Evolutionary conservation across 495 filamentous ascomycete species (phyloP).

Genomic region (Penicillium ucsense): DNA sequence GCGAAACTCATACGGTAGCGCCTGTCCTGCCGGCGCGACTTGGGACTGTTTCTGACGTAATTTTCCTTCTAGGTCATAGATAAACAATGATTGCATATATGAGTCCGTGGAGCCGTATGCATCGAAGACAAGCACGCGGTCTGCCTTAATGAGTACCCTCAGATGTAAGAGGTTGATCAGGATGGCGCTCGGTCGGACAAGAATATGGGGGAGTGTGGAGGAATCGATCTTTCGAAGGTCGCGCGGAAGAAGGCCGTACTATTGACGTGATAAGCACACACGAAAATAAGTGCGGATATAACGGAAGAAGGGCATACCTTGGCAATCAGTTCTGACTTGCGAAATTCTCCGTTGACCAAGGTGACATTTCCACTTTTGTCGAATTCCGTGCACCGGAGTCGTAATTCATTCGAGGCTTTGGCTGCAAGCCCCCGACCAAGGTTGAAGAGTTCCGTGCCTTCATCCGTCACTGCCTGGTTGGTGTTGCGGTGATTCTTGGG

Average conservation of each 20-base stretch:
- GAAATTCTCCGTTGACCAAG: conserved; percentile 91
- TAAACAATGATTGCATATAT: conserved; percentile 90
- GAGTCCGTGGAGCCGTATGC: conserved; percentile 92
- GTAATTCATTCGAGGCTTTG: conserved; percentile 69
- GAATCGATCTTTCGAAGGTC: conserved; percentile 97
- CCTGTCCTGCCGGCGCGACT: conserved; percentile 35
- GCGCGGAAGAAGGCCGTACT: conserved; percentile 93
- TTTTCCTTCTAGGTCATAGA: conserved; percentile 75
- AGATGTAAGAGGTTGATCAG: conserved; percentile 91
- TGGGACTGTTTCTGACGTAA: conserved; percentile 44
- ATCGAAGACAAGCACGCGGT: conserved; percentile 91
- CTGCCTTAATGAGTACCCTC: conserved; percentile 85
- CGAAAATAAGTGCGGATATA: background rate
- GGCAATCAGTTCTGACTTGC: conserved; percentile 90
- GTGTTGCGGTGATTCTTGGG: conserved; percentile 9
- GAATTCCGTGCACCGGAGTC: conserved; percentile 87
- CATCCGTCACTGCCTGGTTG: conserved; percentile 24
- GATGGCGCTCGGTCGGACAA: conserved; percentile 88
- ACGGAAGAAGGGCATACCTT: conserved; percentile 52
- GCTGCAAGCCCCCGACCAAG: conserved; percentile 53
- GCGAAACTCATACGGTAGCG: conserved; percentile 56
- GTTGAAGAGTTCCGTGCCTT: conserved; percentile 30
- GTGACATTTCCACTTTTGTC: conserved; percentile 89
- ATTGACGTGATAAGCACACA: background rate
- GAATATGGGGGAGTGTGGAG: conserved; percentile 93